phyloP scores from a whole-genome alignment of 2,329 filamentous ascomycete species.

The Penicillium sp. region DNA sequence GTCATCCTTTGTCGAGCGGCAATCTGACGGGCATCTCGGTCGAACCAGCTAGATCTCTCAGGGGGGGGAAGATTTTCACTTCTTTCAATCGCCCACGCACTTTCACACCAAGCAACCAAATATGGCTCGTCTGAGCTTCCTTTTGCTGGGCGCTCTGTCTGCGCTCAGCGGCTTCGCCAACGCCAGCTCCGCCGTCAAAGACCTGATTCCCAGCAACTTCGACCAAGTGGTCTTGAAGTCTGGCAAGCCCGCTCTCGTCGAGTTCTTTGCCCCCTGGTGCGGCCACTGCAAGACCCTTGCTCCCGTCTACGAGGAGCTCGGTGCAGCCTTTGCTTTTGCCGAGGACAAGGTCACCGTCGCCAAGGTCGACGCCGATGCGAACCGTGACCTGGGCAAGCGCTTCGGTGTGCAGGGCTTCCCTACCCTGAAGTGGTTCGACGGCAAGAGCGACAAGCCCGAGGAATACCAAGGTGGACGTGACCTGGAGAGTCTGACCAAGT shows the following conservation, averaged over 20 bases:
- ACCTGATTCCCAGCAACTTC: slow-evolving; percentile 86
- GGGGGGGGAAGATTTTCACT: not conserved
- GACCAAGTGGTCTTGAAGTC: slow-evolving; percentile 82
- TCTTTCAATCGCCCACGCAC: not conserved
- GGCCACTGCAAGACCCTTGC: slow-evolving; percentile 98
- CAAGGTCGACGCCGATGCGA: slow-evolving; percentile 91
- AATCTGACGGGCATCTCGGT: slow-evolving; percentile 2
- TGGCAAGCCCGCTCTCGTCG: slow-evolving; percentile 90
- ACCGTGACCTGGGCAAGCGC: slow-evolving; percentile 75
- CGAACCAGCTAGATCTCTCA: not conserved
- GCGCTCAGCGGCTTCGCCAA: slow-evolving; percentile 51
- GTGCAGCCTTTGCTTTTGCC: slow-evolving; percentile 63
- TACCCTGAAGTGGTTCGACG: slow-evolving; percentile 96
- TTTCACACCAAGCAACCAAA: slow-evolving; percentile 1
- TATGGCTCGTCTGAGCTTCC: slow-evolving; percentile 43
- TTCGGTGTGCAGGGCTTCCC: slow-evolving; percentile 93
- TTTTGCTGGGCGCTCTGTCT: slow-evolving; percentile 44
- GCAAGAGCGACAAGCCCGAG: slow-evolving; percentile 75
- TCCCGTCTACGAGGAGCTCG: slow-evolving; percentile 90
- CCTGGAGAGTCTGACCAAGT: slow-evolving; percentile 73
- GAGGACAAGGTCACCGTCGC: slow-evolving; percentile 77
- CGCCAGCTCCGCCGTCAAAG: slow-evolving; percentile 74
- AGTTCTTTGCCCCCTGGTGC: slow-evolving; percentile 99
- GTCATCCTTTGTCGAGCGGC: slow-evolving; percentile 13
- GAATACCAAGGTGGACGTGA: slow-evolving; percentile 87